A percentile compares a stretch with the other conserved stretches of the same genome.
Evolutionary conservation across 1,284 basidiomycete species (phyloP).

Genomic region (Sporisorium scitamineum): DNA sequence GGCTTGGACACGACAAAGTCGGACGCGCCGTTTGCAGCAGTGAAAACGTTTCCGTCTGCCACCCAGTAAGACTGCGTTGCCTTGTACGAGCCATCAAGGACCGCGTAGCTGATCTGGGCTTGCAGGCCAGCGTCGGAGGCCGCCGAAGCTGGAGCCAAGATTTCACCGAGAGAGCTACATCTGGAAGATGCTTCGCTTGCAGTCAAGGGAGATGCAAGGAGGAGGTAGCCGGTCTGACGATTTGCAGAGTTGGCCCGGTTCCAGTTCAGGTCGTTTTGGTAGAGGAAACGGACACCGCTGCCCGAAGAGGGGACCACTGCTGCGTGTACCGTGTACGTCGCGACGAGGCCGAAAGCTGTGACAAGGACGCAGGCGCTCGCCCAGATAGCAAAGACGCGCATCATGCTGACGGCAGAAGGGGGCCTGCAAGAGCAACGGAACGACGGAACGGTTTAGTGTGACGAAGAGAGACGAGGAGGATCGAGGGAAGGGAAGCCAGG

Average conservation of each 20-base stretch:
- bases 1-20: conserved; percentile 6
- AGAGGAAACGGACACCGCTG: conserved; percentile 46
- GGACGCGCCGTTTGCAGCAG: conserved; percentile 4
- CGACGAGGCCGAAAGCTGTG: background rate
- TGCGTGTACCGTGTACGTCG: conserved; percentile 9
- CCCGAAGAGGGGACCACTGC: conserved; percentile 5
- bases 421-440: background rate
- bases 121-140: conserved; percentile 30
- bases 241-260: conserved; percentile 28
- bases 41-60: conserved; percentile 13
- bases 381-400: conserved; percentile 2
- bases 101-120: conserved; percentile 32
- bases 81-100: conserved; percentile 25
- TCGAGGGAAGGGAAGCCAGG: background rate
- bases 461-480: background rate
- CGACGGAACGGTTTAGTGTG: background rate
- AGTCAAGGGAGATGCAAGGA: conserved; percentile 28
- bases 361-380: conserved; percentile 2
- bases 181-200: conserved; percentile 32
- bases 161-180: conserved; percentile 44
- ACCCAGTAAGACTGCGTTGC: conserved; percentile 32
- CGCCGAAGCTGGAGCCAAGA: conserved; percentile 26
- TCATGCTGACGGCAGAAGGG: conserved; percentile 1
- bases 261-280: conserved; percentile 59
- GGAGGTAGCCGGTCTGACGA: conserved; percentile 49